Evolutionary conservation across 176 grass and related monocot genomes (phyloP).

Genomic region (Triticum timopheevii): DNA sequence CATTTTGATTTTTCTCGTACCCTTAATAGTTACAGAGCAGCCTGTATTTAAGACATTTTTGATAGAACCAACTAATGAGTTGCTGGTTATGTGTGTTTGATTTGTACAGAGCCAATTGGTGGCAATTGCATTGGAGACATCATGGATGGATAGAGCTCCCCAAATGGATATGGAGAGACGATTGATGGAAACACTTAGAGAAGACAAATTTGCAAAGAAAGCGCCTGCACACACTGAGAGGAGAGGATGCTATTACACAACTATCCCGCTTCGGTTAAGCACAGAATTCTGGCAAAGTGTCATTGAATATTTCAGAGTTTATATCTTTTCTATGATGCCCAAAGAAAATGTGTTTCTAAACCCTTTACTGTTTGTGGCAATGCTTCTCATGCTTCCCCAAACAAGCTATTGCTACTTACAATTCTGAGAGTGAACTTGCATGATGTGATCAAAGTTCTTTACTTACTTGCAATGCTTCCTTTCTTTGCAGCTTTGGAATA

Average conservation of each 20-base stretch:
- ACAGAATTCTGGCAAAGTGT: constrained; percentile 2
- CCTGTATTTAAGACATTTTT: neutral
- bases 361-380: no score
- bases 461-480: no score
- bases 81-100: neutral
- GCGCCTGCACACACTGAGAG: constrained; percentile 32
- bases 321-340: no score
- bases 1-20: neutral
- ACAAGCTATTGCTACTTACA: no score
- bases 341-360: no score
- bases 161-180: constrained; percentile 64
- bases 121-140: constrained; percentile 72
- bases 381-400: no score
- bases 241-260: constrained; percentile 83
- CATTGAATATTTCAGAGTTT: no score
- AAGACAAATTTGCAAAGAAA: constrained; percentile 56
- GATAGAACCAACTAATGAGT: constrained; percentile 8
- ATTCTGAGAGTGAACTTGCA: no score
- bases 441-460: no score
- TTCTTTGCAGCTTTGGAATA: no score
- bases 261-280: constrained; percentile 76
- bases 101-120: constrained; percentile 72
- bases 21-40: neutral
- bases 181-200: constrained; percentile 69
- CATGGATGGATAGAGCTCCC: constrained; percentile 53